A percentile compares a stretch with the other conserved stretches of the same genome.
phyloP scores from a whole-genome alignment of 1,284 basidiomycete species.

The Flammula alnicola region DNA sequence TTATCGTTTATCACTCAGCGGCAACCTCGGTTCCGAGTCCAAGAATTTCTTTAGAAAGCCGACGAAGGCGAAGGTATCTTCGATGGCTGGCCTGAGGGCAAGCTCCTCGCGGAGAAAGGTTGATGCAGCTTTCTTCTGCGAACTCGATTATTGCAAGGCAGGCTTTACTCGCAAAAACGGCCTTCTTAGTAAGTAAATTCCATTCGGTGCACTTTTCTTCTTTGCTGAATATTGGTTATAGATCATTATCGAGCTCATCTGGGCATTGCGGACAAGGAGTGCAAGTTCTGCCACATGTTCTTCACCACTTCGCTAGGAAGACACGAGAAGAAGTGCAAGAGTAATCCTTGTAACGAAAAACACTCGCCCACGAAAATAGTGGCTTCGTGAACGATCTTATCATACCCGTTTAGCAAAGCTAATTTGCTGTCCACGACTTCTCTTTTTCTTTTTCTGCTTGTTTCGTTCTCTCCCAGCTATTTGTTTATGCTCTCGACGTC shows the following conservation, averaged over 20 bases:
- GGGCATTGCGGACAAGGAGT: slow-evolving; percentile 8
- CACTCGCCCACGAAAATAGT: no score
- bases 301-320: slow-evolving; percentile 10
- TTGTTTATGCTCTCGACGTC: no score
- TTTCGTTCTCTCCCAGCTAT: neutral
- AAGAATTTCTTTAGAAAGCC: slow-evolving; percentile 3
- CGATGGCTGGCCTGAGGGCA: slow-evolving; percentile 1
- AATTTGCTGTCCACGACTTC: neutral
- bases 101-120: slow-evolving; percentile 1
- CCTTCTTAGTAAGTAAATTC: slow-evolving; percentile 2
- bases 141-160: neutral
- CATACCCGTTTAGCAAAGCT: neutral
- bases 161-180: slow-evolving; percentile 12
- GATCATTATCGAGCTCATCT: slow-evolving; percentile 13
- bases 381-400: no score
- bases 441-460: neutral
- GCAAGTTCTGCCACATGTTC: neutral
- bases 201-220: neutral
- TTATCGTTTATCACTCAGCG: neutral
- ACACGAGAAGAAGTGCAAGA: slow-evolving; percentile 11
- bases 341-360: no score
- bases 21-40: neutral
- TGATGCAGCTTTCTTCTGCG: slow-evolving; percentile 5
- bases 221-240: neutral
- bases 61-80: slow-evolving; percentile 6